A percentile compares a stretch with the other conserved stretches of the same genome.
Evolutionary conservation across 2,329 filamentous ascomycete genomes (phyloP).

Genomic region (Clathrospora elynae): DNA sequence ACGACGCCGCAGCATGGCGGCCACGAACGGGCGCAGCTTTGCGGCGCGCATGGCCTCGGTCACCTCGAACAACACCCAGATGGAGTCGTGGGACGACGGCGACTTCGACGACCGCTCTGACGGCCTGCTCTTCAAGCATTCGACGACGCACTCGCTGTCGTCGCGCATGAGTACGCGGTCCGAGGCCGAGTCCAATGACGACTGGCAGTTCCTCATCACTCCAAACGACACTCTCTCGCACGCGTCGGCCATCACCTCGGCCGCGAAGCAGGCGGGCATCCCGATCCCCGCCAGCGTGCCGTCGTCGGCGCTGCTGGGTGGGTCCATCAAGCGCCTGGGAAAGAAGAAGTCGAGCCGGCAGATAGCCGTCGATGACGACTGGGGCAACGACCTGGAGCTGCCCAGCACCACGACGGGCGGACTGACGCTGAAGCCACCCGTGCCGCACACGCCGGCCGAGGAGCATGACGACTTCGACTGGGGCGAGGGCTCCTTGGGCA

Average conservation of each 20-base stretch:
- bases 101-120: slow-evolving; percentile 51
- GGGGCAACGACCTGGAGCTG: slow-evolving; percentile 58
- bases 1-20: slow-evolving; percentile 30
- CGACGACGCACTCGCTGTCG: slow-evolving; percentile 74
- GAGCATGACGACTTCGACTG: slow-evolving; percentile 92
- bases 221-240: slow-evolving; percentile 85
- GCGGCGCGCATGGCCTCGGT: slow-evolving; percentile 54
- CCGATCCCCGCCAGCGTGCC: slow-evolving; percentile 87
- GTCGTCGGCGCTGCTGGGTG: slow-evolving; percentile 85
- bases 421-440: slow-evolving; percentile 50
- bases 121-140: slow-evolving; percentile 74
- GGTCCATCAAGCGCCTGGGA: slow-evolving; percentile 89
- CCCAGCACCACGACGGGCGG: slow-evolving; percentile 42
- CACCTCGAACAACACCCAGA: slow-evolving; percentile 58
- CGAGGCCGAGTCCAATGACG: slow-evolving; percentile 78
- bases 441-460: slow-evolving; percentile 53
- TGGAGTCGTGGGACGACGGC: slow-evolving; percentile 70
- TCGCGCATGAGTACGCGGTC: slow-evolving; percentile 84
- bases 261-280: slow-evolving; percentile 86
- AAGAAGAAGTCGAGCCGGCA: slow-evolving; percentile 54
- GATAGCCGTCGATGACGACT: slow-evolving; percentile 56
- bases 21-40: slow-evolving; percentile 44
- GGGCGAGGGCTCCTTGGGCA: slow-evolving; percentile 91
- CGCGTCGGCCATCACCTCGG: slow-evolving; percentile 76
- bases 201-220: slow-evolving; percentile 83